phyloP scores from a whole-genome alignment of 2,329 filamentous ascomycete genomes.

The Hymenoscyphus occultus region DNA sequence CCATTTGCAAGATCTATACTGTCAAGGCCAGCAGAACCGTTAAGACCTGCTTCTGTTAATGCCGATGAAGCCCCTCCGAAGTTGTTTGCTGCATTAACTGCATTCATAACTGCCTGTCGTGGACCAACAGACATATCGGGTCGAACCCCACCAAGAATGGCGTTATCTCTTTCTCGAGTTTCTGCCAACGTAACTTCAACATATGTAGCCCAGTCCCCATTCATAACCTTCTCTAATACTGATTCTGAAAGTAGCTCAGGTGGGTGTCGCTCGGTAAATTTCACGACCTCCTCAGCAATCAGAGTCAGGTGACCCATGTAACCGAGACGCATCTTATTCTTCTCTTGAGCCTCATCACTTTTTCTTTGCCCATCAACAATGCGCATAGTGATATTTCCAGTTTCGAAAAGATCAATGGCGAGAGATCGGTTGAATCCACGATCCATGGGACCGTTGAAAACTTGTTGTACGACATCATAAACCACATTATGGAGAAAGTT shows the following conservation, averaged over 20 bases:
- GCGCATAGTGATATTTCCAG: slow-evolving; percentile 81
- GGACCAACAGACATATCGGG: slow-evolving; percentile 86
- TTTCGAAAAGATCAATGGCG: slow-evolving; percentile 89
- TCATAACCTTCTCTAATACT: slow-evolving; percentile 85
- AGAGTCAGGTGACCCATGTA: slow-evolving; percentile 98
- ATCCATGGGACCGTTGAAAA: slow-evolving; percentile 98
- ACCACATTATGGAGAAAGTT: slow-evolving; percentile 99
- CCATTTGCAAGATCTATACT: slow-evolving; percentile 67
- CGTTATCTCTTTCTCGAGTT: slow-evolving; percentile 93
- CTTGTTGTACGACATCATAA: slow-evolving; percentile 97
- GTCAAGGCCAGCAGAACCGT: slow-evolving; percentile 49
- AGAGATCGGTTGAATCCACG: slow-evolving; percentile 87
- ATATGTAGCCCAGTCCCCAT: slow-evolving; percentile 88
- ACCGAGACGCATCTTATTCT: slow-evolving; percentile 85
- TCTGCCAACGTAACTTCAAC: slow-evolving; percentile 91
- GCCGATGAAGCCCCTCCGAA: slow-evolving; percentile 59
- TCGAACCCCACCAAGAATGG: slow-evolving; percentile 92
- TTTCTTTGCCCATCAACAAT: slow-evolving; percentile 88
- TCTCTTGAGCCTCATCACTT: slow-evolving; percentile 80
- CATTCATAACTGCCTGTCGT: slow-evolving; percentile 60
- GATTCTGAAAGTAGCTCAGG: slow-evolving; percentile 80
- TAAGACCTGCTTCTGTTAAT: slow-evolving; percentile 77
- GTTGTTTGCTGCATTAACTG: slow-evolving; percentile 53
- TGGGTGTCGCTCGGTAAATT: slow-evolving; percentile 92
- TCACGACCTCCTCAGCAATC: slow-evolving; percentile 97